Evolutionary conservation across 805 yeast genomes (phyloP).

Genomic region (Starmerella khaoyaiensis): DNA sequence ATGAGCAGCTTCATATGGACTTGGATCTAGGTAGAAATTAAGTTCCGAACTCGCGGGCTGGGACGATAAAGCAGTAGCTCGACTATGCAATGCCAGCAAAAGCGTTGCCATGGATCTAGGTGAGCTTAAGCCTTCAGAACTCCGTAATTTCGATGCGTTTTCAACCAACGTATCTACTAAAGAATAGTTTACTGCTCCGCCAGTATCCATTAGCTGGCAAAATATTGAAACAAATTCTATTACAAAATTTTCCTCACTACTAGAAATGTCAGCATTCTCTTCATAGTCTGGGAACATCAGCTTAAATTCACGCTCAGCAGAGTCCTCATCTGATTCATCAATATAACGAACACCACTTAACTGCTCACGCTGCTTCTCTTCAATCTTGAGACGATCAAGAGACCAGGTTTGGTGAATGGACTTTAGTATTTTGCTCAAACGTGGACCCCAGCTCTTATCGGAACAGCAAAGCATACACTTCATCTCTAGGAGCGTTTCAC

Average conservation of each 20-base stretch:
- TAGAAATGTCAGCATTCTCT: conserved; percentile 1
- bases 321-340: conserved; percentile 37
- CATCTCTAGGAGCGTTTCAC: conserved; percentile 24
- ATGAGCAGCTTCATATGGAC: conserved; percentile 44
- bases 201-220: conserved; percentile 1
- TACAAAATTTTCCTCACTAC: conserved; percentile 6
- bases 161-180: neutral
- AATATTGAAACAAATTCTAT: conserved; percentile 31
- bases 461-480: conserved; percentile 1
- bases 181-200: neutral
- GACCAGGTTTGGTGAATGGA: conserved; percentile 72
- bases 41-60: conserved; percentile 31
- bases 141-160: conserved; percentile 3
- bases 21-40: conserved; percentile 54
- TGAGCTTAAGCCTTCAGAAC: conserved; percentile 1
- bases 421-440: conserved; percentile 33
- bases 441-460: neutral
- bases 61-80: too few relatives aligned
- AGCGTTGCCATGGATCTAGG: conserved; percentile 14
- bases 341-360: conserved; percentile 53
- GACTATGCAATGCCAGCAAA: conserved; percentile 8
- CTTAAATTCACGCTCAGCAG: conserved; percentile 63
- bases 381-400: conserved; percentile 50
- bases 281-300: conserved; percentile 70
- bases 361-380: conserved; percentile 47